Conservation (phyloP, 441 rosid genomes). For the Erodium trifolium region DNA sequence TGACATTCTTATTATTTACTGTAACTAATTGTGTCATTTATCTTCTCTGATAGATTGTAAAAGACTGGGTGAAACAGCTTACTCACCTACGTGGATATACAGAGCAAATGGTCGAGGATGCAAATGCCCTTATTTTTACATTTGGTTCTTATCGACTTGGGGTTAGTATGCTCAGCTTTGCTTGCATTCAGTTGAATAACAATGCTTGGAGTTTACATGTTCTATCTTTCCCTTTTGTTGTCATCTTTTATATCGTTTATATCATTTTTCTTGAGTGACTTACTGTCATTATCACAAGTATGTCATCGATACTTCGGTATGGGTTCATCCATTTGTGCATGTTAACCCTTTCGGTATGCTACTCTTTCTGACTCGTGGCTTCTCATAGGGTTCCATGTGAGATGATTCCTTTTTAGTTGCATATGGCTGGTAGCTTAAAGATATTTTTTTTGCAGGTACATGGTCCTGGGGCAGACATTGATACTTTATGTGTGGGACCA, state of each 20-base stretch:
- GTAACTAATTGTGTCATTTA: background rate
- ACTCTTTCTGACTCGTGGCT: background rate
- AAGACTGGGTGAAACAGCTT: conserved; percentile 57
- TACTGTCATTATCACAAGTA: background rate
- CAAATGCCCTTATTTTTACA: conserved; percentile 57
- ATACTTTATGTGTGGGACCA: conserved; percentile 64
- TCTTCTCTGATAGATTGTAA: conserved; percentile 35
- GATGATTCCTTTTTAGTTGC: background rate
- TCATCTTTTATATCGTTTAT: no score
- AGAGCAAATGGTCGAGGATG: conserved; percentile 66
- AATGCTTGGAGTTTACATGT: background rate
- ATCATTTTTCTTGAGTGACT: no score
- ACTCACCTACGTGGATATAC: conserved; percentile 51
- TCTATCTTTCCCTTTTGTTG: no score
- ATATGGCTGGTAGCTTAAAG: background rate
- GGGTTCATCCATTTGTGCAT: background rate
- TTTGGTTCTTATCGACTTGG: conserved; percentile 71
- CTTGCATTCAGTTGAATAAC: background rate
- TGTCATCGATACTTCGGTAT: background rate
- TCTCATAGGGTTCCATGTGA: background rate
- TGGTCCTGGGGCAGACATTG: conserved; percentile 66
- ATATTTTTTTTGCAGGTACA: conserved; percentile 37
- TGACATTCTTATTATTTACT: background rate
- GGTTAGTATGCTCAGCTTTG: conserved; percentile 33
- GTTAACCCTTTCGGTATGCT: background rate